A percentile compares a stretch with the other conserved stretches of the same genome.
phyloP scores from a whole-genome alignment of 2,329 filamentous ascomycete species.

The Aspergillus niger region DNA sequence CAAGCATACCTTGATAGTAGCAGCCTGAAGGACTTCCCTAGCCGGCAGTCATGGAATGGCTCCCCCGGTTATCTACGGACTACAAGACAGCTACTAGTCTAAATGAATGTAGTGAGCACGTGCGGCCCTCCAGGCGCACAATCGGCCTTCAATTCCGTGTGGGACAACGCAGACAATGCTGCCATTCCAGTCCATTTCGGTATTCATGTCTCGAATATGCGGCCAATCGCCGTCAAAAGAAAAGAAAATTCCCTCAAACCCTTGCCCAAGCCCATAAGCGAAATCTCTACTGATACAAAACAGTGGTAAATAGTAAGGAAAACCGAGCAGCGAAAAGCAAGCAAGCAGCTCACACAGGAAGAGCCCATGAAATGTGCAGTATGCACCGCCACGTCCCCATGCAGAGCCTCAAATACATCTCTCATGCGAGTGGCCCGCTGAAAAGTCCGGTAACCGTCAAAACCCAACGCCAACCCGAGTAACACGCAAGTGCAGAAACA shows the following conservation, averaged over 20 bases:
- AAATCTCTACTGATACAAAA: conserved; percentile 1
- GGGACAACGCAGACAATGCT: background rate
- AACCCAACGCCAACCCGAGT: conserved; percentile 14
- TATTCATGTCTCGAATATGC: background rate
- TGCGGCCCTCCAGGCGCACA: background rate
- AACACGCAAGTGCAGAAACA: background rate
- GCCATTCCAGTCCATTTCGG: background rate
- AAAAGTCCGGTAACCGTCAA: conserved; percentile 1
- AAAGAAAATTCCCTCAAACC: background rate
- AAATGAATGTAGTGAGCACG: background rate
- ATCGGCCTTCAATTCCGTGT: background rate
- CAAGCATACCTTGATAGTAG: too few species aligned
- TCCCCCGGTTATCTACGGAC: background rate
- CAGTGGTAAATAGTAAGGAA: background rate
- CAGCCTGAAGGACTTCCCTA: too few species aligned
- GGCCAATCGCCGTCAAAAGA: background rate
- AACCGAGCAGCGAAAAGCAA: background rate
- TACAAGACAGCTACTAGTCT: background rate
- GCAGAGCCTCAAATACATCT: background rate
- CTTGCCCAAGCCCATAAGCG: background rate
- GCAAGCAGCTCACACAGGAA: background rate
- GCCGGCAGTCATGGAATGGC: too few species aligned
- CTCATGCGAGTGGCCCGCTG: background rate
- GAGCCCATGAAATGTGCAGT: background rate
- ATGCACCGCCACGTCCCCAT: background rate